These are phyloP conservation scores for Filobasidium wieringae DNA, from an alignment of 768 basidiomycete species.

Conservation along the genomic window DNA sequence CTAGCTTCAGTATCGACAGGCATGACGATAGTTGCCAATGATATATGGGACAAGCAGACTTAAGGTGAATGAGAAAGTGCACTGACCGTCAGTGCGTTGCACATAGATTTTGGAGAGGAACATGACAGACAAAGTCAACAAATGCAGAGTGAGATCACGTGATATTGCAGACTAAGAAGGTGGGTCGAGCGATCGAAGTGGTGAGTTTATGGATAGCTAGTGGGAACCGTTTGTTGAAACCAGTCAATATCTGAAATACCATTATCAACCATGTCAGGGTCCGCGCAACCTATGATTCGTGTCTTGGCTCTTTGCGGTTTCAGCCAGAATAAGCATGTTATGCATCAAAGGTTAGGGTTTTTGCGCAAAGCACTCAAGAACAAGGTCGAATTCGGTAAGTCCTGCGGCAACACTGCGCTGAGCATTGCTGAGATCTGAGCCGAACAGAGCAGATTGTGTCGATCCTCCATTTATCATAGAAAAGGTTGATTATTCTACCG, in stretches of 20 bases:
- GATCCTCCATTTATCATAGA: slow-evolving; percentile 36
- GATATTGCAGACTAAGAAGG: no score
- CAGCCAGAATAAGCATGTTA: slow-evolving; percentile 1
- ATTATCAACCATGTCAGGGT: background rate
- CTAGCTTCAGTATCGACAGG: background rate
- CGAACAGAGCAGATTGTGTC: slow-evolving; percentile 12
- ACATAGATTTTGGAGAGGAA: no score
- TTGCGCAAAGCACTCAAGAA: background rate
- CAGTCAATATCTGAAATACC: no score
- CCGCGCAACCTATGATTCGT: background rate
- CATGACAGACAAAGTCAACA: no score
- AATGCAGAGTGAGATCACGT: no score
- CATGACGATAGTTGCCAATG: background rate
- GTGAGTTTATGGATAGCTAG: no score
- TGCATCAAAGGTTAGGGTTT: background rate
- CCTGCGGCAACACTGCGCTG: background rate
- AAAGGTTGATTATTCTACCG: slow-evolving; percentile 34
- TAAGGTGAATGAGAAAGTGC: no score
- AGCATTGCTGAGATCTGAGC: background rate
- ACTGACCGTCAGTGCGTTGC: no score
- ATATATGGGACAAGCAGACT: background rate
- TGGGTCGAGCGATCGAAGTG: no score
- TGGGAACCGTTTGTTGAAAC: no score
- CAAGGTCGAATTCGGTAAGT: slow-evolving; percentile 27
- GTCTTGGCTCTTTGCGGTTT: background rate